Base-by-base conservation (phyloP, 2,329 filamentous ascomycete species). In the Ambrosiella cleistominuta region DNA sequence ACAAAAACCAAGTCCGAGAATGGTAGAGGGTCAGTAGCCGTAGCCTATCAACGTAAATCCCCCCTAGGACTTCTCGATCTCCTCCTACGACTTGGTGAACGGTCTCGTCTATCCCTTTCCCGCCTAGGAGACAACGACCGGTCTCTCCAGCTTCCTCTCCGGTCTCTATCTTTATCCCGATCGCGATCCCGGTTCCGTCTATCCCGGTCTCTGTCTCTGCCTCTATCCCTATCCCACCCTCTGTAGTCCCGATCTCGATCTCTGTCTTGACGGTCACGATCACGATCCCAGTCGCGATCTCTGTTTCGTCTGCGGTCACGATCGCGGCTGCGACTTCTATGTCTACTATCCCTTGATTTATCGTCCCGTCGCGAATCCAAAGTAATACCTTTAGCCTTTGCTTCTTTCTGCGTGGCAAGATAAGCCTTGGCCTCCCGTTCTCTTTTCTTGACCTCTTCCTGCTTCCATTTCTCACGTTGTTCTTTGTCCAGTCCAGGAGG, bases 391-490 rank as follows among this genome's bases (percentile, higher is more conserved):
- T 82, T 82, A 53, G 74, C 74, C 37, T 77, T 73, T 38, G 80
- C 79, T 63, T 82, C 79, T 61, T 78, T 76, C 63, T 81, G 78
- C 2, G 78, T 79, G 6, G 79, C 79, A 42, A 82, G 70, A 63
- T 83, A 83, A 3, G 78, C 79, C 66, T 81, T 82, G 44, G 81
- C 81, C 66, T 83, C 80, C 62, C 75, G 75, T 66, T 82, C 79
- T 55, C 80, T 75, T 65, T 80, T 79, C 66, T 74, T 78, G 57
- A 81, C 79, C 63, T 82, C 79, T 60, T 77, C 76, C 62, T 77
- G 75, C 65, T 83, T 83, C 73, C 78, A 78, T 13, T 73, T 74
- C 63, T 80, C 77, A 35, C 73, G 69, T 45, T 73, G 74, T n/a
- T 74, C 71, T 54, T 74, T 74, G 59, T 70, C 74, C 17, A 72